Conservation (phyloP, 2,329 filamentous ascomycete species). For the Furcasterigmium furcatum region DNA sequence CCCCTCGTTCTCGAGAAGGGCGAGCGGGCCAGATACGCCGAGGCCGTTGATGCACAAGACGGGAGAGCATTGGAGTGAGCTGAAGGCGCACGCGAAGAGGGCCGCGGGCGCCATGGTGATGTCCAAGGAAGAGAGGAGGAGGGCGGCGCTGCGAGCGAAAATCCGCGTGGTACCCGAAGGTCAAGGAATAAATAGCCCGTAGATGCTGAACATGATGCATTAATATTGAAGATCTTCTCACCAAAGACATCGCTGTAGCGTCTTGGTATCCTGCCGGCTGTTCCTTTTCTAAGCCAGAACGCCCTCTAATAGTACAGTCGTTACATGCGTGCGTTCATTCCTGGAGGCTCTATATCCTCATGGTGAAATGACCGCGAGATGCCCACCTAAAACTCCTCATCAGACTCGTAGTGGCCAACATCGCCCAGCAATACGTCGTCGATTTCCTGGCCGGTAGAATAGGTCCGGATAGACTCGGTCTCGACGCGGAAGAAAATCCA, state of each 20-base stretch:
- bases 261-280: too few relatives aligned
- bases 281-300: too few relatives aligned
- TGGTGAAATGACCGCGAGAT: too few relatives aligned
- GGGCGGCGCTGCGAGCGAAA: neutral
- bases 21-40: neutral
- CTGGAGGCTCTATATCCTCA: too few relatives aligned
- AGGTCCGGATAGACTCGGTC: constrained; percentile 78
- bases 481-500: constrained; percentile 98
- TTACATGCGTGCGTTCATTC: too few relatives aligned
- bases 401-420: constrained; percentile 42
- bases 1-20: neutral
- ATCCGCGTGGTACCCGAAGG: neutral
- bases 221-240: too few relatives aligned
- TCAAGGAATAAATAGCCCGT: neutral
- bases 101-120: neutral
- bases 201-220: too few relatives aligned
- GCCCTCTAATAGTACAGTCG: too few relatives aligned
- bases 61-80: too few relatives aligned
- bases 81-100: too few relatives aligned
- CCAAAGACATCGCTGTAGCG: too few relatives aligned
- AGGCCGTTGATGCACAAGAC: neutral
- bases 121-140: neutral
- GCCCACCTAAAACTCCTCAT: neutral
- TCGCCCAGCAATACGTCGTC: constrained; percentile 77
- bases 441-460: constrained; percentile 45